A percentile compares a stretch with the other conserved stretches of the same genome.
Evolutionary conservation across 108 stramenopile genomes (phyloP).

Genomic region (Cyclotella atomus): DNA sequence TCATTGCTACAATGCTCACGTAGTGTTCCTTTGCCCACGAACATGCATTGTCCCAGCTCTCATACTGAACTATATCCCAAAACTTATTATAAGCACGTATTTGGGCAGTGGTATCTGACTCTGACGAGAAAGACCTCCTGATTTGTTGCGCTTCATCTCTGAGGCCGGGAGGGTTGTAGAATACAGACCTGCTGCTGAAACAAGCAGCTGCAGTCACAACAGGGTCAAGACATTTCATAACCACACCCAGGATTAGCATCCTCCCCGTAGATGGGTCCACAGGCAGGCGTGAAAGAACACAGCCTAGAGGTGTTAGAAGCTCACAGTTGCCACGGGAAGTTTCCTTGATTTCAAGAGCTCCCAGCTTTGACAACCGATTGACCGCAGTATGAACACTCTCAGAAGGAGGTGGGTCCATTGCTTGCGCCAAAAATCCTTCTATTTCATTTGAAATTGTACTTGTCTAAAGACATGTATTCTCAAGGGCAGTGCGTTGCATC

Average conservation of each 20-base stretch:
- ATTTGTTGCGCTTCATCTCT: constrained; percentile 9
- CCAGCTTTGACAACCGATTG: constrained; percentile 57
- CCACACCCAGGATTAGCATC: constrained; percentile 67
- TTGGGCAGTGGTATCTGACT: constrained; percentile 17
- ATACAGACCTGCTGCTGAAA: constrained; percentile 19
- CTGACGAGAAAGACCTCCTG: constrained; percentile 8
- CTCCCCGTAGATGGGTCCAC: constrained; percentile 76
- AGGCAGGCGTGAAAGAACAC: constrained; percentile 78
- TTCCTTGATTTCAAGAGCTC: constrained; percentile 49
- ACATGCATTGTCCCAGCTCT: constrained; percentile 8
- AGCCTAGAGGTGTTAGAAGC: constrained; percentile 81
- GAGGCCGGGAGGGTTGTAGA: constrained; percentile 21
- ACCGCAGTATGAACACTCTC: constrained; percentile 50
- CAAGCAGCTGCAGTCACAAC: constrained; percentile 72
- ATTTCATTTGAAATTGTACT: constrained; percentile 56
- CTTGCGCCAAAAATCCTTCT: constrained; percentile 64
- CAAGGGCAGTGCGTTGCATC: constrained; percentile 86
- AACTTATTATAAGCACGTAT: constrained; percentile 27
- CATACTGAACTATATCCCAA: not conserved
- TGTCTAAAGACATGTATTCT: constrained; percentile 71
- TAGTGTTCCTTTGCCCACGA: constrained; percentile 23
- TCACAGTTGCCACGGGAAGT: constrained; percentile 32
- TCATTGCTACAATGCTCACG: constrained; percentile 23
- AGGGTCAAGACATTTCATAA: constrained; percentile 68
- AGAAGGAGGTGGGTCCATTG: constrained; percentile 80